These are phyloP conservation scores for Candida sithepensis DNA, from an alignment of 805 yeast species.

Conservation along the genomic window DNA sequence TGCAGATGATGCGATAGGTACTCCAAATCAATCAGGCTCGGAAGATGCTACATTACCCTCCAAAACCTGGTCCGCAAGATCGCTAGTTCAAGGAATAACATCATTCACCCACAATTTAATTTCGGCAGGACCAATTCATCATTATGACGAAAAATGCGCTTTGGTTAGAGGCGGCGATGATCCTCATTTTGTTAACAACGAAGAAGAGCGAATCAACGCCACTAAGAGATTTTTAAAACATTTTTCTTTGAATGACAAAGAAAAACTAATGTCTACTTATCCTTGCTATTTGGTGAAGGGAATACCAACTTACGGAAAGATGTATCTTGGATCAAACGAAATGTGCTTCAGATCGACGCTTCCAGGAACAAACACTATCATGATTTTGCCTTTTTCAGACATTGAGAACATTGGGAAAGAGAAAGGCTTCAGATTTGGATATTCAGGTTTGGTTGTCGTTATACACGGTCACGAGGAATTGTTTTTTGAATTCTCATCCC, in stretches of 20 bases:
- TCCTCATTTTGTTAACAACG: constrained; percentile 43
- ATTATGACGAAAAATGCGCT: constrained; percentile 44
- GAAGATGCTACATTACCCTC: background rate
- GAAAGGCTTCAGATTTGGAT: constrained; percentile 65
- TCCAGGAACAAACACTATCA: constrained; percentile 73
- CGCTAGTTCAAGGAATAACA: constrained; percentile 28
- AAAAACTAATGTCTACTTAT: constrained; percentile 61
- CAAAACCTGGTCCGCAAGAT: constrained; percentile 24
- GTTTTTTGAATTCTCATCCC: constrained; percentile 69
- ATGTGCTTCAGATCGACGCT: constrained; percentile 79
- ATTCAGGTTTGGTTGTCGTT: constrained; percentile 66
- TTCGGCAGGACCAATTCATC: constrained; percentile 35
- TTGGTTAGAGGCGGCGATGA: constrained; percentile 43
- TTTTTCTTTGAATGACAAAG: constrained; percentile 57
- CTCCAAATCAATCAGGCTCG: background rate
- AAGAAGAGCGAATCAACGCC: constrained; percentile 41
- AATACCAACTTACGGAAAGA: constrained; percentile 78
- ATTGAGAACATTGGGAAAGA: constrained; percentile 67
- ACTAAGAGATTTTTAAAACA: constrained; percentile 58
- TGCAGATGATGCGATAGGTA: no score
- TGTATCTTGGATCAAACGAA: constrained; percentile 64
- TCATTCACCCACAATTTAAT: constrained; percentile 25
- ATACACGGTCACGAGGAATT: constrained; percentile 75
- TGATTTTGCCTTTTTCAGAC: constrained; percentile 77
- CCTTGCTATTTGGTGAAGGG: constrained; percentile 65